Base-by-base conservation (phyloP, 1,139 yeast species). In the Candida frijolesensis region DNA sequence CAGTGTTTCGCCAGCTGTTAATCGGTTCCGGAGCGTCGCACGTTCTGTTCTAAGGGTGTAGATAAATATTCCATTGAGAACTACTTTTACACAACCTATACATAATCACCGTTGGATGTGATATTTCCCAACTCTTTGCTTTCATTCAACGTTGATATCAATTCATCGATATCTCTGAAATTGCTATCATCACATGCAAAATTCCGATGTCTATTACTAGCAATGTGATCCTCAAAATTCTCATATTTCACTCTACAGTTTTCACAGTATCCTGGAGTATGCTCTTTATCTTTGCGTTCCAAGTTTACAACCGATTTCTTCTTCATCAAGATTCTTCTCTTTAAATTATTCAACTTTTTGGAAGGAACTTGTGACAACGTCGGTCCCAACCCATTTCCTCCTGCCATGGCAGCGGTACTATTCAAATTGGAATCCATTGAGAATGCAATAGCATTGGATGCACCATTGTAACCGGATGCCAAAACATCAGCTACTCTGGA, bases 231-330 rank as follows among this genome's bases (percentile, higher is more conserved):
- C 30, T 84, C 88, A 63, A 92, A 86, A 59, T 83, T 82, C 48
- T 88, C 92, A 63, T 89, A 94, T 63, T 87, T 87, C 57, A 87
- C 89, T 33, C 95, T 79, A 67, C 99, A 94, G 66, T 94, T 95
- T 64, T 94, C 99, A 70, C 99, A 94, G 67, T 89, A 90, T 0
- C 96, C 96, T 1, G 85, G 79, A 39, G 68, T 74, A 51, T 61
- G 58, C 44, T 72, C 78, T 50, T 64, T 49, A 87, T 87, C 61
- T 89, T 87, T 75, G 51, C 64, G 45, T 51, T 52, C 56, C 12
- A 22, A 9, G 12, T 11, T 25, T 2, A 25, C 18, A 60, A 68
- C 50, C 64, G 68, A 54, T 73, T 49, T 77, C 51, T 66, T 71
- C 54, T 76, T 76, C 67, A 76, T 67, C 56, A 76, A 72, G 32